Conservation (phyloP, 352 stramenopile genomes). For the Globisporangium nagaii region DNA sequence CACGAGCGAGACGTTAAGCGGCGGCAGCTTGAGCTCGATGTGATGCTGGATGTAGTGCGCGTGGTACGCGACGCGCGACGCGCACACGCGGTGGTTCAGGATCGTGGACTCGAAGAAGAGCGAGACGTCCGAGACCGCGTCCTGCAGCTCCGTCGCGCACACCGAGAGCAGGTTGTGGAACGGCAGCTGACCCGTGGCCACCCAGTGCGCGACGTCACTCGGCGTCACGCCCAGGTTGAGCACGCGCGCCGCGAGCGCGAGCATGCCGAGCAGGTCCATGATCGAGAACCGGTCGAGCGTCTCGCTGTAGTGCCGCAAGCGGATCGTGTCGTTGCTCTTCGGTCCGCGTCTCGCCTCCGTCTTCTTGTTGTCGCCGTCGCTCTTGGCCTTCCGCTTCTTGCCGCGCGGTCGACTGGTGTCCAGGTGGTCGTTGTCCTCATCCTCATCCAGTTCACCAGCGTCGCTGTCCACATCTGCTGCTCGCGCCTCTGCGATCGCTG, state of each 20-base stretch:
- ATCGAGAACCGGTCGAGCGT: constrained; percentile 44
- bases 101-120: constrained; percentile 61
- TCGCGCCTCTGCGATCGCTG: neutral
- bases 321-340: neutral
- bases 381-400: neutral
- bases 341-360: neutral
- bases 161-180: constrained; percentile 58
- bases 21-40: constrained; percentile 61
- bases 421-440: neutral
- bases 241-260: constrained; percentile 54
- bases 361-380: neutral
- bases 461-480: neutral
- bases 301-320: constrained; percentile 4
- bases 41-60: constrained; percentile 65
- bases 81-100: constrained; percentile 25
- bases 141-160: constrained; percentile 40
- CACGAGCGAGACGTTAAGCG: constrained; percentile 59
- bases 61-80: constrained; percentile 36
- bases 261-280: constrained; percentile 50
- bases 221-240: constrained; percentile 60
- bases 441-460: neutral
- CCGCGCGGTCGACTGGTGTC: neutral
- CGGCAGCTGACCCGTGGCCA: constrained; percentile 49
- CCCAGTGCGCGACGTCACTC: constrained; percentile 59
- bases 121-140: constrained; percentile 35